Percentiles rank a stretch among this genome's conserved stretches.
Conservation (phyloP, 805 yeast species). For the Ogataea parapolymorpha region DNA sequence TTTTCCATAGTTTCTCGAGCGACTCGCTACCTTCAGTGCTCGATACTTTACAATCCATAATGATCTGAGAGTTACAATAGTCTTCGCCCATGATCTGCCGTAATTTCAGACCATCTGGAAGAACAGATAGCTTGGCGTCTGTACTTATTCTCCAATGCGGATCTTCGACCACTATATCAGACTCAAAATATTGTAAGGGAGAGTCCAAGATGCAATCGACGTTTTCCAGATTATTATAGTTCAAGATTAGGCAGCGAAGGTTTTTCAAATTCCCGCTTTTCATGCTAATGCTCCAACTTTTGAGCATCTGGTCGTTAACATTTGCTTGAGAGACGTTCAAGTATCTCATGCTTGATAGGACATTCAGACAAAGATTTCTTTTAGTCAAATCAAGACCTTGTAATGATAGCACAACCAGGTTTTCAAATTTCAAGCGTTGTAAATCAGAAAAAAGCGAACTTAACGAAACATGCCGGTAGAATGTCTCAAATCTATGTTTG, state of each 20-base stretch:
- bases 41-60: slow-evolving; percentile 12
- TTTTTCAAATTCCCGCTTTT: slow-evolving; percentile 24
- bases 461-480: slow-evolving; percentile 27
- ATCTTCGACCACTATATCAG: background rate
- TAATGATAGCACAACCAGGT: slow-evolving; percentile 20
- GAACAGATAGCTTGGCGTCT: background rate
- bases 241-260: slow-evolving; percentile 19
- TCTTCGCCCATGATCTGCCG: background rate
- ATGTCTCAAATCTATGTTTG: slow-evolving; percentile 36
- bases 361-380: slow-evolving; percentile 3
- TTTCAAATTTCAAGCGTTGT: slow-evolving; percentile 6
- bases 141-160: background rate
- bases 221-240: slow-evolving; percentile 10
- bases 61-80: background rate
- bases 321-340: slow-evolving; percentile 22
- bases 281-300: slow-evolving; percentile 27
- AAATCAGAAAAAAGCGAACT: slow-evolving; percentile 13
- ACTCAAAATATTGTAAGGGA: background rate
- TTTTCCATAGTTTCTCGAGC: slow-evolving; percentile 8
- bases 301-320: slow-evolving; percentile 20
- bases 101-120: slow-evolving; percentile 5
- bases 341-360: slow-evolving; percentile 14
- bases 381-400: slow-evolving; percentile 12
- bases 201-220: slow-evolving; percentile 9
- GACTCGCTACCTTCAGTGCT: background rate